Evolutionary conservation across 371 early-diverging fungal species (phyloP), one percentile per base, ranked within the genome.

Genomic region (Mortierella sp.): DNA sequence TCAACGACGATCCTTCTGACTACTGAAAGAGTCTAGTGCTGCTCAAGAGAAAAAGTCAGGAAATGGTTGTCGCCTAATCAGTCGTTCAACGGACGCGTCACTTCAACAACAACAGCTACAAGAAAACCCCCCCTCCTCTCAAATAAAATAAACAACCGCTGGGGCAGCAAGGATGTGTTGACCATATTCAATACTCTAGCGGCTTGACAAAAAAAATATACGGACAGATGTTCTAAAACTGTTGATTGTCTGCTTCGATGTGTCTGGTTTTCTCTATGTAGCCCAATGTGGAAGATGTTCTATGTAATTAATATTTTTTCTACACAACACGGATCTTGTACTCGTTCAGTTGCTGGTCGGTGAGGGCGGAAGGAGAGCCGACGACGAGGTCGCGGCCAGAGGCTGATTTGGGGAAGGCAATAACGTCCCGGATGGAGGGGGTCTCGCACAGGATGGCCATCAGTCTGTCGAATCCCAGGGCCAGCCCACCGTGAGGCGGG

Each of bases 401-500:
- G 5, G 93, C 88, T 13, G 95, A 89, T 75, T 97, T 97, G 2
- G 97, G 98, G 80, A 97, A 97, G 5, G 98, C 97, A 80, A 97
- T 97, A 41, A 97, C 98, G 71, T 97, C 96, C 22, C 96, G 91
- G 66, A 97, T 94, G 31, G 95, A 95, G 0, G 88, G 53, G 0
- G 95, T 88, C 19, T 90, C 88, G 71, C 94, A 93, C 68, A 97
- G 69, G 64, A 96, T 92, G 6, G 95, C 89, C 86, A 97, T 90
- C 41, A 97, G 71, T 13, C 97, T 88, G 75, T 97, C 97, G 71
- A 97, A 94, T 0, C 97, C 97, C 67, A 97, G 80, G 1, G 98
- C 97, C 67, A 96, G 92, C 6, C 97, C 98, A 26, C 96, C 97
- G 76, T 97, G 98, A 16, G 97, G 97, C 6, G 98, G 97, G 85